phyloP scores from a whole-genome alignment of 345 rosid species.

The Acer campestre region DNA sequence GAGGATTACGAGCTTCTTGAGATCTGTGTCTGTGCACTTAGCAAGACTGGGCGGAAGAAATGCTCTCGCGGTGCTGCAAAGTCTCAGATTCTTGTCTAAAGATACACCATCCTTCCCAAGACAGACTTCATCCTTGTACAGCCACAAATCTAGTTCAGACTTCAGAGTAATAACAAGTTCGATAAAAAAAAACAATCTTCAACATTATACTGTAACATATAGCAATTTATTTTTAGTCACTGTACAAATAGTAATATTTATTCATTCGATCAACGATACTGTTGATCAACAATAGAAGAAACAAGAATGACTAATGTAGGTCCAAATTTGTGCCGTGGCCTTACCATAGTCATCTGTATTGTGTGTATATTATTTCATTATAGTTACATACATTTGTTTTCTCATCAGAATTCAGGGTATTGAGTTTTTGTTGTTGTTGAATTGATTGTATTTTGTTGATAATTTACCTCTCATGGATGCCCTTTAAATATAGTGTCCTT shows the following conservation, averaged over 20 bases:
- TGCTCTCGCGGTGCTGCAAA: conserved; percentile 91
- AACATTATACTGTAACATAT: conserved; percentile 4
- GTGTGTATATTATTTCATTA: neutral
- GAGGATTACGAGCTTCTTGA: conserved; percentile 95
- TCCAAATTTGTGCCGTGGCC: conserved; percentile 1
- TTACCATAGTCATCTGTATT: conserved; percentile 1
- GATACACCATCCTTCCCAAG: conserved; percentile 8
- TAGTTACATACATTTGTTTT: neutral
- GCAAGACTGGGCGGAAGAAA: conserved; percentile 77
- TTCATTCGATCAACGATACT: conserved; percentile 11
- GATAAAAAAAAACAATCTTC: conserved; percentile 11
- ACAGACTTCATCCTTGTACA: conserved; percentile 33
- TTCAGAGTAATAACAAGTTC: neutral
- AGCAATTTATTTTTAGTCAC: neutral
- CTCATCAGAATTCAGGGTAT: neutral
- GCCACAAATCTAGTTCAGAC: conserved; percentile 29
- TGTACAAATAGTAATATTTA: neutral
- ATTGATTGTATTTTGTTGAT: neutral
- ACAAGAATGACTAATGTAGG: neutral
- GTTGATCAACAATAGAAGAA: neutral
- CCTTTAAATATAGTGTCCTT: neutral
- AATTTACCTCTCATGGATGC: neutral
- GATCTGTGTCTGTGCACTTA: conserved; percentile 82
- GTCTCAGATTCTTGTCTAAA: conserved; percentile 85
- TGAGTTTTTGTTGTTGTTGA: neutral